phyloP scores from a whole-genome alignment of 805 yeast species.

The Metschnikowia arizonensis region DNA sequence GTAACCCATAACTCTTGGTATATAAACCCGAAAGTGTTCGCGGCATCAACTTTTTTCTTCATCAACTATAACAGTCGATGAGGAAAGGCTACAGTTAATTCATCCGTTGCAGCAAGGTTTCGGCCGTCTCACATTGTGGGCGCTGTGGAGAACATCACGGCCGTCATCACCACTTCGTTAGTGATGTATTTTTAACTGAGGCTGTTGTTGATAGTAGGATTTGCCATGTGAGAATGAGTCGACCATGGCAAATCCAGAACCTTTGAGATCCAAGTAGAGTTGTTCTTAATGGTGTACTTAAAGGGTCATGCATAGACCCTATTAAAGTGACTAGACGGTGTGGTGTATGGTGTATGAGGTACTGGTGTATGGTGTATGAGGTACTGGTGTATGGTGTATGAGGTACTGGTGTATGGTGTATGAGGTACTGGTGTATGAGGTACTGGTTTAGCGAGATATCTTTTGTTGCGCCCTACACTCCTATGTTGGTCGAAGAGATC shows the following conservation, averaged over 20 bases:
- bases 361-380: too few species aligned
- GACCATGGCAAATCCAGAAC: too few species aligned
- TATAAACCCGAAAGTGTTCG: constrained; percentile 6
- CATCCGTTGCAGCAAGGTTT: constrained; percentile 37
- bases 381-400: too few species aligned
- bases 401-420: too few species aligned
- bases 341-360: too few species aligned
- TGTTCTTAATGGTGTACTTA: too few species aligned
- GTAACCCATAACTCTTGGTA: constrained; percentile 11
- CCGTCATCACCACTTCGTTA: constrained; percentile 44
- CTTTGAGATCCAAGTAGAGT: too few species aligned
- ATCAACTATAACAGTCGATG: constrained; percentile 61
- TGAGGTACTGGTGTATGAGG: too few species aligned
- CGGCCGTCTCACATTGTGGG: constrained; percentile 31
- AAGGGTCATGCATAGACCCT: too few species aligned
- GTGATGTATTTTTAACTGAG: constrained; percentile 40
- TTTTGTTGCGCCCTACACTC: too few species aligned
- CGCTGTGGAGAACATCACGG: constrained; percentile 54
- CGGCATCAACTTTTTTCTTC: constrained; percentile 20
- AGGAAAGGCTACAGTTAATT: constrained; percentile 40
- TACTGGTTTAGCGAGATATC: neutral
- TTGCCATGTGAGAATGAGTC: neutral
- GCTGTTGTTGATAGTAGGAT: constrained; percentile 24
- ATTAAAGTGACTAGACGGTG: too few species aligned
- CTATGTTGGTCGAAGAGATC: constrained; percentile 44